Percentiles rank a stretch among this genome's conserved stretches.
These are phyloP conservation scores for Psidium guajava DNA, from an alignment of 345 rosid genomes.

Conservation along the genomic window DNA sequence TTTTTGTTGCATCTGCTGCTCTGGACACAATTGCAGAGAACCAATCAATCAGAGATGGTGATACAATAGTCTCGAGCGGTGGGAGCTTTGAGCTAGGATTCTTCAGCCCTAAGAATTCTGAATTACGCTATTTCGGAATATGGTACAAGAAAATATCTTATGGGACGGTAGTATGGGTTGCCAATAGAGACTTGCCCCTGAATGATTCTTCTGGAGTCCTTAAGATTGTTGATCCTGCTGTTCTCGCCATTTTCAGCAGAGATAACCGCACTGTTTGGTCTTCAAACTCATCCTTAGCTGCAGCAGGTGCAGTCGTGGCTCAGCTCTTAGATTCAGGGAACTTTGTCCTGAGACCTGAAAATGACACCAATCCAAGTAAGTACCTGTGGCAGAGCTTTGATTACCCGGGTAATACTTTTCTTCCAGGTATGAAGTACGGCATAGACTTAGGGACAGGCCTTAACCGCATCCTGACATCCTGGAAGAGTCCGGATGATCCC, in stretches of 20 bases:
- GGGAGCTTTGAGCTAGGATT: slow-evolving; percentile 29
- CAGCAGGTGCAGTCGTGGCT: slow-evolving; percentile 7
- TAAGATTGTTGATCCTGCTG: not conserved
- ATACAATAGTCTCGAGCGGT: slow-evolving; percentile 5
- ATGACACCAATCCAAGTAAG: not conserved
- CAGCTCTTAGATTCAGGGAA: slow-evolving; percentile 39
- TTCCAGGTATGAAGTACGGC: slow-evolving; percentile 46
- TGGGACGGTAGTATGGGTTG: slow-evolving; percentile 31
- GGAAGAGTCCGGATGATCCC: slow-evolving; percentile 29
- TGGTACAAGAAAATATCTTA: slow-evolving; percentile 19
- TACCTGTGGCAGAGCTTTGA: slow-evolving; percentile 52
- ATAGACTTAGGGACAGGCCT: slow-evolving; percentile 15
- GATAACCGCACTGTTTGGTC: slow-evolving; percentile 12
- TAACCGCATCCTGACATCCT: slow-evolving; percentile 19
- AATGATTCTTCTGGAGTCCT: slow-evolving; percentile 11
- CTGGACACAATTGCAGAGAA: not conserved
- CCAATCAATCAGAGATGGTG: slow-evolving; percentile 4
- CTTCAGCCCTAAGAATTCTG: slow-evolving; percentile 13
- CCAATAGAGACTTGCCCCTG: slow-evolving; percentile 27
- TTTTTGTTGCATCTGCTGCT: not conserved
- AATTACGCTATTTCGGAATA: slow-evolving; percentile 25
- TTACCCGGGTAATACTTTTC: slow-evolving; percentile 26
- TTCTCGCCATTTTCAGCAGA: slow-evolving; percentile 7
- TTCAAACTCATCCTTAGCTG: slow-evolving; percentile 5
- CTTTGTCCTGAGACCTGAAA: slow-evolving; percentile 22